phyloP scores from a whole-genome alignment of 352 stramenopile genomes.

The Globisporangium emineosum region DNA sequence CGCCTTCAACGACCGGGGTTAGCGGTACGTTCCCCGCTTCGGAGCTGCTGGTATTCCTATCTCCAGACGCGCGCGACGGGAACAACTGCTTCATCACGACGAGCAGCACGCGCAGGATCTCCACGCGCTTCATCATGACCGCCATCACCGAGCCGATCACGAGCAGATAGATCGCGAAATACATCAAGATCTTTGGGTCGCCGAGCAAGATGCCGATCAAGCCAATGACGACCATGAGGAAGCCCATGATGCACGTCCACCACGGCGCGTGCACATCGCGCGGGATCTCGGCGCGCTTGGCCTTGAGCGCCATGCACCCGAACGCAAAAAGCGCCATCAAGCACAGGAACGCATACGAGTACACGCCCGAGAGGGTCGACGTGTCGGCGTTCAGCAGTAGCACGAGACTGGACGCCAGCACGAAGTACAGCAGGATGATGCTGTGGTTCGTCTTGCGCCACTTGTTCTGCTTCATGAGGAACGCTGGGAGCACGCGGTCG shows the following conservation, averaged over 20 bases:
- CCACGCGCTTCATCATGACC: conserved; percentile 57
- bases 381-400: conserved; percentile 70
- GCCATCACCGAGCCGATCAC: conserved; percentile 37
- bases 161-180: conserved; percentile 58
- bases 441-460: conserved; percentile 66
- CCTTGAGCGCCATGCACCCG: conserved; percentile 78
- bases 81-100: conserved; percentile 6
- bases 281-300: conserved; percentile 74
- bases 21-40: too few relatives aligned
- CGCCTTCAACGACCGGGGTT: too few relatives aligned
- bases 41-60: too few relatives aligned
- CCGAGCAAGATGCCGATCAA: conserved; percentile 44
- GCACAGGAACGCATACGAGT: conserved; percentile 16
- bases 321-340: conserved; percentile 21
- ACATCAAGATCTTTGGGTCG: conserved; percentile 41
- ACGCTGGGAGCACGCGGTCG: conserved; percentile 56
- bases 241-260: conserved; percentile 31
- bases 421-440: conserved; percentile 75
- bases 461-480: conserved; percentile 55
- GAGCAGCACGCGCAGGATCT: conserved; percentile 31
- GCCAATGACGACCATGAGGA: conserved; percentile 30
- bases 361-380: conserved; percentile 60
- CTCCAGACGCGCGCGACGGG: background rate
- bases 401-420: conserved; percentile 63
- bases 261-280: conserved; percentile 62